Percentiles rank a stretch among this genome's conserved stretches.
Conservation (phyloP, 495 filamentous ascomycete genomes). For the Sphaerosporella brunnea region DNA sequence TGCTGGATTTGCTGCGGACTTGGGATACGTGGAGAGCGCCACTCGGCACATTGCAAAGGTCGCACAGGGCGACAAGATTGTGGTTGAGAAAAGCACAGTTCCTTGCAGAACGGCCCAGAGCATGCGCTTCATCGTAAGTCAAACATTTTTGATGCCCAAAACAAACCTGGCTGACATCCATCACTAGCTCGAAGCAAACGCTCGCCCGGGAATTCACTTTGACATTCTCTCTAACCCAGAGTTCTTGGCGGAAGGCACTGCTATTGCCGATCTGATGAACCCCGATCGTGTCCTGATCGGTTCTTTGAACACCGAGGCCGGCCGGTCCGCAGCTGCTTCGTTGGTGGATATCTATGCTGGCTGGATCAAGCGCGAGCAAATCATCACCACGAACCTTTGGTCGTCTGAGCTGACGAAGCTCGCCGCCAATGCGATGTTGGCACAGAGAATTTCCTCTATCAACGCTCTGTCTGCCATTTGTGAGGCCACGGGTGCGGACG, state of each 20-base stretch:
- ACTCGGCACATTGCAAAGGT: slow-evolving; percentile 47
- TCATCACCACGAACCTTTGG: slow-evolving; percentile 59
- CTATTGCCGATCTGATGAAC: slow-evolving; percentile 48
- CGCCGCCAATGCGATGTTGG: slow-evolving; percentile 64
- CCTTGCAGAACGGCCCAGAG: slow-evolving; percentile 59
- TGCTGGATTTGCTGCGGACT: slow-evolving; percentile 52
- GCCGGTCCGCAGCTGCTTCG: slow-evolving; percentile 41
- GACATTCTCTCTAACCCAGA: slow-evolving; percentile 74
- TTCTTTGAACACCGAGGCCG: slow-evolving; percentile 38
- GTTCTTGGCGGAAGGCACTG: slow-evolving; percentile 65
- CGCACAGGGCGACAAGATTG: slow-evolving; percentile 47
- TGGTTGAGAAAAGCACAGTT: slow-evolving; percentile 75
- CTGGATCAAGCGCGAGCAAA: slow-evolving; percentile 50
- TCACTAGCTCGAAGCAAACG: slow-evolving; percentile 32
- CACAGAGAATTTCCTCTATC: slow-evolving; percentile 68
- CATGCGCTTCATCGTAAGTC: slow-evolving; percentile 47
- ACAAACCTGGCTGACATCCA: too few relatives aligned
- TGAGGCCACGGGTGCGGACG: slow-evolving; percentile 57
- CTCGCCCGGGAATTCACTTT: slow-evolving; percentile 44
- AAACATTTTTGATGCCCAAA: too few relatives aligned
- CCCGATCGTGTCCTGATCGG: slow-evolving; percentile 69
- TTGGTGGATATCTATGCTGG: slow-evolving; percentile 48
- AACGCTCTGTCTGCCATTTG: slow-evolving; percentile 69
- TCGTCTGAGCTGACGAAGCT: slow-evolving; percentile 68
- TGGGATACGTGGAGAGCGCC: slow-evolving; percentile 55